Evolutionary conservation across 2,329 filamentous ascomycete genomes (phyloP).

Genomic region (Neurospora sp.): DNA sequence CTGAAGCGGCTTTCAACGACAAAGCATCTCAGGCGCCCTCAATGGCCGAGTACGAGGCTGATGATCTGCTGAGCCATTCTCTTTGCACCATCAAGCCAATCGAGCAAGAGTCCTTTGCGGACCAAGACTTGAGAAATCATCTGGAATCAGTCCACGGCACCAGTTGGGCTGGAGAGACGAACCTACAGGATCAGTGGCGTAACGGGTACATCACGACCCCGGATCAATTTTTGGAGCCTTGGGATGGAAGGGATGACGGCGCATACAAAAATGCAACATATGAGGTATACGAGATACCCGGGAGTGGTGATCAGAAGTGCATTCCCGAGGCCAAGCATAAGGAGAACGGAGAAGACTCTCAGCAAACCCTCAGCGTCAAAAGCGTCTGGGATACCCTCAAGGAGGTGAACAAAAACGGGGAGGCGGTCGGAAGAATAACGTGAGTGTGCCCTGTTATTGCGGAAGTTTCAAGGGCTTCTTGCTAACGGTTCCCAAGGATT

Average conservation of each 20-base stretch:
- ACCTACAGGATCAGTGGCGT: conserved; percentile 27
- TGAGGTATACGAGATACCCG: conserved; percentile 44
- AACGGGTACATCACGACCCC: conserved; percentile 24
- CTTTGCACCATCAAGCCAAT: conserved; percentile 32
- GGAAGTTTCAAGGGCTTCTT: too few species aligned
- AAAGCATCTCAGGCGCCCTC: conserved; percentile 4
- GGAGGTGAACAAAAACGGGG: conserved; percentile 25
- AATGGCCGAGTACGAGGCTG: conserved; percentile 7
- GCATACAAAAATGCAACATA: conserved; percentile 40
- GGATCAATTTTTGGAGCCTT: conserved; percentile 19
- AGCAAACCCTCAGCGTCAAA: conserved; percentile 27
- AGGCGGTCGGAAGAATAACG: conserved; percentile 45
- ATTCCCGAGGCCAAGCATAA: conserved; percentile 27
- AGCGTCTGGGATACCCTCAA: conserved; percentile 32
- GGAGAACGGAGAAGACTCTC: conserved; percentile 24
- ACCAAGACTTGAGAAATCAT: conserved; percentile 32
- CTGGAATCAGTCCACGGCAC: conserved; percentile 30
- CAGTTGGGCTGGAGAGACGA: conserved; percentile 26
- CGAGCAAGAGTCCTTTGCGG: conserved; percentile 22
- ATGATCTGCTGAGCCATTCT: conserved; percentile 15
- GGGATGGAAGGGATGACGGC: conserved; percentile 23
- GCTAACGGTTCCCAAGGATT: conserved; percentile 29
- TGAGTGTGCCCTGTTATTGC: conserved; percentile 24
- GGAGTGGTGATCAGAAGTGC: conserved; percentile 28
- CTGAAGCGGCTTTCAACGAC: conserved; percentile 4